Conservation (phyloP, 192 early-diverging fungal species). For the Pecoramyces ruminantium region DNA sequence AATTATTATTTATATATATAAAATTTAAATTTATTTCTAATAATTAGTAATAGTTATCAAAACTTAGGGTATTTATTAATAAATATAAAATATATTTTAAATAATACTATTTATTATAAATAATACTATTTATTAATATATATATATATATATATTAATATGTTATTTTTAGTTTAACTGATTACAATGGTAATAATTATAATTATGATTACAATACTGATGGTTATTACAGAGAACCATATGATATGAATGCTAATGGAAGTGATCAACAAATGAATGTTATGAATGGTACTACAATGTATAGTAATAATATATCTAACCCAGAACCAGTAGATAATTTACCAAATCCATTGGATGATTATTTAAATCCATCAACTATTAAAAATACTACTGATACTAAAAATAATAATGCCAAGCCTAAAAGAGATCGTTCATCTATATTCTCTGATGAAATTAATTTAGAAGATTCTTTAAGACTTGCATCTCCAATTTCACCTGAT, state of each 20-base stretch:
- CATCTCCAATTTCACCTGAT: too few relatives aligned
- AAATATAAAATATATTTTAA: too few relatives aligned
- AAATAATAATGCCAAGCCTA: background rate
- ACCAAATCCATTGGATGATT: background rate
- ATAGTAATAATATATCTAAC: background rate
- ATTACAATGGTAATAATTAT: background rate
- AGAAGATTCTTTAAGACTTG: too few relatives aligned
- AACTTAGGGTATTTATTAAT: background rate
- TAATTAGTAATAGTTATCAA: background rate
- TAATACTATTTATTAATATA: too few relatives aligned
- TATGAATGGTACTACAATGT: background rate
- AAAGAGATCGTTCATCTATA: background rate
- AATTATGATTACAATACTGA: background rate
- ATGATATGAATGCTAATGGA: background rate
- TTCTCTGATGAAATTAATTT: too few relatives aligned
- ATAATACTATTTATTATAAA: too few relatives aligned
- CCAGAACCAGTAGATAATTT: background rate
- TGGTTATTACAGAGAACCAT: background rate
- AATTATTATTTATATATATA: too few relatives aligned
- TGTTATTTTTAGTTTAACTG: background rate
- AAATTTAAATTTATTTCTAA: too few relatives aligned
- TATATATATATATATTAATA: too few relatives aligned
- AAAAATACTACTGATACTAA: background rate
- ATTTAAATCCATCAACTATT: background rate
- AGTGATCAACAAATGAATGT: background rate